Evolutionary conservation across 768 basidiomycete genomes (phyloP), one percentile per base, ranked within the genome.

Genomic region (Boletus tylopilopsis): DNA sequence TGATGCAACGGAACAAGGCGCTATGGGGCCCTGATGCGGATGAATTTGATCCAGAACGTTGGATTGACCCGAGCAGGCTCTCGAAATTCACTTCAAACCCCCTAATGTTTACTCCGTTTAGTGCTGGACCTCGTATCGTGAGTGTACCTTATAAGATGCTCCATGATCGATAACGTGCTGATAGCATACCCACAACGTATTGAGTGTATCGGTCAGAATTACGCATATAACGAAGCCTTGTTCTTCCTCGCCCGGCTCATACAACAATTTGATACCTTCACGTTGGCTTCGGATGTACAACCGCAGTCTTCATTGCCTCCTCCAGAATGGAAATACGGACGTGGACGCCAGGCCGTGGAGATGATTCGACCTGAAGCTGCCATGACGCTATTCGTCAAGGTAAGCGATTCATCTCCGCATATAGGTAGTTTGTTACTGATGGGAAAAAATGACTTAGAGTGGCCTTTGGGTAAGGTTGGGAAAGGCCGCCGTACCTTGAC

Each of bases 1-100:
- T 88, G 34, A 80, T 79, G 46, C 90, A 91, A 46, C 77, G 87
- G 0, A 84, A 82, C 55, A 71, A 73, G 37, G 75, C 71, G 16
- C 68, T 88, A 0, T 92, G 89, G 90, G 90, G 90, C 3, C 58
- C 71, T 0, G 85, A 90, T 53, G 87, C 88, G 0, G 77, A 87
- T 58, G 75, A 74, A n/a, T 93, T 90, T 62, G 78, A 86, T 47
- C 87, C 87, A 6, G 83, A 87, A 27, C 75, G 90, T 34, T 93
- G 90, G 90, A 68, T 88, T 6, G 77, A 86, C 33, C 75, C 78
- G 0, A 69, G 68, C 25, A 72, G 79, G n/a, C 46, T 83, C 18
- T 70, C 73, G 3, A 71, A 61, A 47, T 78, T 77, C 55, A 76
- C 75, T 18, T 66, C 75, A 2, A 82, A 84, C 57, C 83, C 87